These are phyloP conservation scores for Beauveria australis DNA, from an alignment of 2,329 filamentous ascomycete species.

Conservation along the genomic window DNA sequence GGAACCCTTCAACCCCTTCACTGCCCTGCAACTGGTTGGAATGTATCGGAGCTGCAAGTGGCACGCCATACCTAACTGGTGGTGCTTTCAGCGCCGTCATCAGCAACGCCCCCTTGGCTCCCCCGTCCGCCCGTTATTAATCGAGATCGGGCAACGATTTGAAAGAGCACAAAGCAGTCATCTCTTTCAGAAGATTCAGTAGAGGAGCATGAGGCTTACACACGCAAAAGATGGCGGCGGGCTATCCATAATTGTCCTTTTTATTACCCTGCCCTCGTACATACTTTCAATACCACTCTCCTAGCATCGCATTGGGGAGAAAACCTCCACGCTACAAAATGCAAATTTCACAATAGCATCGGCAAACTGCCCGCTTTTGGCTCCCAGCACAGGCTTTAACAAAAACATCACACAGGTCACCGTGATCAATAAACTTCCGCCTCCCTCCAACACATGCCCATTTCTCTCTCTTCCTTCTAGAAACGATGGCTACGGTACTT, in stretches of 20 bases:
- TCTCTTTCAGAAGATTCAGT: too few species aligned
- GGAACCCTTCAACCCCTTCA: background rate
- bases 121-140: background rate
- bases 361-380: background rate
- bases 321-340: background rate
- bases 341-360: background rate
- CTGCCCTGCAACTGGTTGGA: too few species aligned
- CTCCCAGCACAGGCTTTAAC: background rate
- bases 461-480: conserved; percentile 23
- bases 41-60: background rate
- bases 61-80: conserved; percentile 3
- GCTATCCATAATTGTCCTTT: background rate
- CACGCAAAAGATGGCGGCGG: background rate
- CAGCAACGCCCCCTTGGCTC: background rate
- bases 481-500: conserved; percentile 54
- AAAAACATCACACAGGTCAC: background rate
- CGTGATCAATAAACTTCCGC: background rate
- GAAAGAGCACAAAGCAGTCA: too few species aligned
- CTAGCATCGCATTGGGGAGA: background rate
- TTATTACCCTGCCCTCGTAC: background rate
- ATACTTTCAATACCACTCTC: background rate
- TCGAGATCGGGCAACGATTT: background rate
- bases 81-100: background rate
- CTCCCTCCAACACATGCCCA: background rate
- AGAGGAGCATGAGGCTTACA: background rate